A percentile compares a stretch with the other conserved stretches of the same genome.
Evolutionary conservation across 73 alveolate species (phyloP).

Genomic region (Breviolum minutum): DNA sequence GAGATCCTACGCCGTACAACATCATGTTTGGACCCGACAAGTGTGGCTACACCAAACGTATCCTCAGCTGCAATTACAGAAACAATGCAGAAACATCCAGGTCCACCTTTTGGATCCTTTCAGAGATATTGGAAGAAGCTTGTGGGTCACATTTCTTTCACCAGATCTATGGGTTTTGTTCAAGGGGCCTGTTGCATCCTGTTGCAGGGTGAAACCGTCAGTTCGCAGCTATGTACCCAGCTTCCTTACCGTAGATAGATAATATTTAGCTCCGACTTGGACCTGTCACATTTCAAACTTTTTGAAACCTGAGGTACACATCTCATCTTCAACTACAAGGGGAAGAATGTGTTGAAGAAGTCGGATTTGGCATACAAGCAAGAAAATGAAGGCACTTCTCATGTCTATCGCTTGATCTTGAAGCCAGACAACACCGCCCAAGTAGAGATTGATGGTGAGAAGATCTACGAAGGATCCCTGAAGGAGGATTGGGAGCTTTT

Average conservation of each 20-base stretch:
- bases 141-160: no score
- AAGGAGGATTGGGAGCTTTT: conserved; percentile 95
- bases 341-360: conserved; percentile 93
- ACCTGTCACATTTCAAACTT: no score
- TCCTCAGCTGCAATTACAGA: neutral
- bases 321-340: conserved; percentile 89
- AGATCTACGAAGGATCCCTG: conserved; percentile 93
- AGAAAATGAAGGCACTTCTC: conserved; percentile 94
- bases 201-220: no score
- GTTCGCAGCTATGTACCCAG: no score
- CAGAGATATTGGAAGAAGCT: no score
- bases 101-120: no score
- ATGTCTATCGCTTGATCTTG: conserved; percentile 90
- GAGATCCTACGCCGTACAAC: conserved; percentile 95
- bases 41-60: conserved; percentile 95
- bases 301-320: conserved; percentile 43
- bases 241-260: no score
- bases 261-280: neutral
- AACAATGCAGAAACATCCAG: neutral
- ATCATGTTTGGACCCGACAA: conserved; percentile 96
- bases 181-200: no score
- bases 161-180: no score
- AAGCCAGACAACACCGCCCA: conserved; percentile 95
- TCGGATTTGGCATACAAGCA: conserved; percentile 91
- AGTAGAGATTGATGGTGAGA: conserved; percentile 94